A percentile compares a stretch with the other conserved stretches of the same genome.
Conservation (phyloP, 2,329 filamentous ascomycete species). For the Fusarium liriodendri region DNA sequence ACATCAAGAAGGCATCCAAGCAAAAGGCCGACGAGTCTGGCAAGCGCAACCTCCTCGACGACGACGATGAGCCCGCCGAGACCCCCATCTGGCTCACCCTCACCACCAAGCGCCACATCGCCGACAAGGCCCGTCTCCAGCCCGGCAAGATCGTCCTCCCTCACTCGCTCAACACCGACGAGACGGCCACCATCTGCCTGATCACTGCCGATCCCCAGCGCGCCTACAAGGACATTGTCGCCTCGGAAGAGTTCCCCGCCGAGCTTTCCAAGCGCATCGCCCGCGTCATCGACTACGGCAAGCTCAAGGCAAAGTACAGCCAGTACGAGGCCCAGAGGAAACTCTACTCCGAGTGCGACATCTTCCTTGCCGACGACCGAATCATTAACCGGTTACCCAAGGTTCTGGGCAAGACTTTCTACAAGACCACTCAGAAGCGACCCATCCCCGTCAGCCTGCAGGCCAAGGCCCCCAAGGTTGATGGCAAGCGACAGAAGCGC, state of each 20-base stretch:
- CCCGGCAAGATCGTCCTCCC: conserved; percentile 85
- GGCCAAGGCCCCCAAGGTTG: conserved; percentile 69
- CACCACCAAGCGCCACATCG: conserved; percentile 73
- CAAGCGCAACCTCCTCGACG: conserved; percentile 69
- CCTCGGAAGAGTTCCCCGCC: conserved; percentile 76
- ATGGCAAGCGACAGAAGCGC: conserved; percentile 68
- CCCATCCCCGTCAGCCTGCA: conserved; percentile 84
- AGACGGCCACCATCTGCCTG: conserved; percentile 80
- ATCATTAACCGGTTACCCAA: conserved; percentile 80
- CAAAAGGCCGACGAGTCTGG: conserved; percentile 56
- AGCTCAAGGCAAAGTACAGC: conserved; percentile 85
- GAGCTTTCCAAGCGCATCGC: conserved; percentile 75
- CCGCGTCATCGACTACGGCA: conserved; percentile 82
- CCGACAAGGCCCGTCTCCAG: conserved; percentile 82
- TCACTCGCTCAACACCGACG: conserved; percentile 76
- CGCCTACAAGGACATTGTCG: conserved; percentile 89
- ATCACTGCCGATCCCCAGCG: conserved; percentile 87
- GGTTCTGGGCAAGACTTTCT: conserved; percentile 91
- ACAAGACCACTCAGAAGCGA: conserved; percentile 83
- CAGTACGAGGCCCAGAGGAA: conserved; percentile 89
- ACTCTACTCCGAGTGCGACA: conserved; percentile 85
- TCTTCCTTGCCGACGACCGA: conserved; percentile 93
- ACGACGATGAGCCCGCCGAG: conserved; percentile 56
- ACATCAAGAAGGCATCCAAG: conserved; percentile 68
- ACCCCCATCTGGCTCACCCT: conserved; percentile 71